Conservation (phyloP, 2,329 filamentous ascomycete genomes). For the Talaromyces sp. region DNA sequence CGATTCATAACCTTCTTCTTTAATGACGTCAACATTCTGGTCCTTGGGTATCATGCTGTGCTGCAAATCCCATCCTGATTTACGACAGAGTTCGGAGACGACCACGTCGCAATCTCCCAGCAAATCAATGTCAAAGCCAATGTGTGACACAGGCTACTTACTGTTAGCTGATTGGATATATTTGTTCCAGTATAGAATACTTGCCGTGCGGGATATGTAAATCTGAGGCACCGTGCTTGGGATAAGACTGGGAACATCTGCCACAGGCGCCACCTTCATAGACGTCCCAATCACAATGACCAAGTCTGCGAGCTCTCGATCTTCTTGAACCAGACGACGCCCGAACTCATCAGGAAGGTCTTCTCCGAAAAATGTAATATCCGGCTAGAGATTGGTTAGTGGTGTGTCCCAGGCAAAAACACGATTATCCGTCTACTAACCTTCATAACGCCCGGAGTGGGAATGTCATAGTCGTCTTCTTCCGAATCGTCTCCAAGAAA, state of each 20-base stretch:
- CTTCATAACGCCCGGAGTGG: conserved; percentile 76
- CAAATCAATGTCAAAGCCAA: conserved; percentile 94
- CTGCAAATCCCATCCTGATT: conserved; percentile 72
- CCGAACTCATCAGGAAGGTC: conserved; percentile 80
- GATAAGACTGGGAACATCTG: conserved; percentile 78
- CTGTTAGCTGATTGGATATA: conserved; percentile 9
- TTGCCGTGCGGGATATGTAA: conserved; percentile 74
- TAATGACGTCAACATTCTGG: conserved; percentile 56
- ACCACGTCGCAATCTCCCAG: conserved; percentile 93
- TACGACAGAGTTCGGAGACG: conserved; percentile 76
- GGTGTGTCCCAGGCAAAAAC: not conserved
- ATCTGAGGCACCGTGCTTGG: conserved; percentile 81
- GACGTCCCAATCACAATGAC: conserved; percentile 95
- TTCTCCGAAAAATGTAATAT: conserved; percentile 98
- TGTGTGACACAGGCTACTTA: conserved; percentile 67
- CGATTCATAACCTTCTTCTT: conserved; percentile 45
- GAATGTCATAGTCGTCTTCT: conserved; percentile 60
- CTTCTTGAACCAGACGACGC: conserved; percentile 71
- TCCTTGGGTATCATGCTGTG: conserved; percentile 78
- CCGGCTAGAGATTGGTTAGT: conserved; percentile 51
- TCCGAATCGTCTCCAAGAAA: conserved; percentile 54
- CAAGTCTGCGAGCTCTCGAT: conserved; percentile 75
- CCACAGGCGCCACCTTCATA: conserved; percentile 91
- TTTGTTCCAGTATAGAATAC: conserved; percentile 17
- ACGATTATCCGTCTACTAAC: conserved; percentile 20